Percentiles rank a stretch among this genome's conserved stretches.
phyloP scores from a whole-genome alignment of 495 filamentous ascomycete genomes.

The Lentithecium fluviatile region DNA sequence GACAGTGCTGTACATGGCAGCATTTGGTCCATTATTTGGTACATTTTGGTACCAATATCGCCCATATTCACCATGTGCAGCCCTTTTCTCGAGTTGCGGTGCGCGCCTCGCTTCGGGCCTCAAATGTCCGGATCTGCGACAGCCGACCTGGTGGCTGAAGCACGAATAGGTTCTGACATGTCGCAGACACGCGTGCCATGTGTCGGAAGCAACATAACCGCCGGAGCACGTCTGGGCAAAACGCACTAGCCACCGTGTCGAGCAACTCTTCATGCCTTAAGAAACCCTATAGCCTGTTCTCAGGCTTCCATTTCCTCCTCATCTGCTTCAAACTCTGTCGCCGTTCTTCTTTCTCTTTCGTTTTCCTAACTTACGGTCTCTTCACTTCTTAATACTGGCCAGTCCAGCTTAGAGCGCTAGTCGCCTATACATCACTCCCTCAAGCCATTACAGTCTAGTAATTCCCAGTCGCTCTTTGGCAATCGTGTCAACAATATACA shows the following conservation, averaged over 20 bases:
- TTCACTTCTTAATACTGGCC: constrained; percentile 38
- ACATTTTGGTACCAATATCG: constrained; percentile 1
- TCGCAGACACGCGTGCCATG: constrained; percentile 32
- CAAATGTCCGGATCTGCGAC: constrained; percentile 17
- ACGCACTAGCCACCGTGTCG: constrained; percentile 30
- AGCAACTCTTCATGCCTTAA: constrained; percentile 37
- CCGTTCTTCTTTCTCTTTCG: constrained; percentile 29
- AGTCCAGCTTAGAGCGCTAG: constrained; percentile 40
- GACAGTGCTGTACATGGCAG: neutral
- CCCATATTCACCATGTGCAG: neutral
- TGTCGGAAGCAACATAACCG: constrained; percentile 28
- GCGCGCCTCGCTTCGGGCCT: constrained; percentile 8
- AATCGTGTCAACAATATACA: constrained; percentile 6
- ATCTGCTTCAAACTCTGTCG: constrained; percentile 23
- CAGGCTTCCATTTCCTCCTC: constrained; percentile 18
- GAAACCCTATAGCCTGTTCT: constrained; percentile 28
- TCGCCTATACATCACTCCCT: constrained; percentile 20
- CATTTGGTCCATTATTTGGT: neutral
- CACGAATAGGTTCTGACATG: constrained; percentile 36
- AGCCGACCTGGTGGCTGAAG: constrained; percentile 34
- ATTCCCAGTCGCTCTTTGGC: constrained; percentile 29
- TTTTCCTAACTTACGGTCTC: constrained; percentile 28
- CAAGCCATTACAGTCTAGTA: constrained; percentile 19
- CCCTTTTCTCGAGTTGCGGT: too few relatives aligned
- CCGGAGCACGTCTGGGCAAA: constrained; percentile 18